These are phyloP conservation scores for Podosphaera leucotricha DNA, from an alignment of 2,329 filamentous ascomycete genomes.

Conservation along the genomic window DNA sequence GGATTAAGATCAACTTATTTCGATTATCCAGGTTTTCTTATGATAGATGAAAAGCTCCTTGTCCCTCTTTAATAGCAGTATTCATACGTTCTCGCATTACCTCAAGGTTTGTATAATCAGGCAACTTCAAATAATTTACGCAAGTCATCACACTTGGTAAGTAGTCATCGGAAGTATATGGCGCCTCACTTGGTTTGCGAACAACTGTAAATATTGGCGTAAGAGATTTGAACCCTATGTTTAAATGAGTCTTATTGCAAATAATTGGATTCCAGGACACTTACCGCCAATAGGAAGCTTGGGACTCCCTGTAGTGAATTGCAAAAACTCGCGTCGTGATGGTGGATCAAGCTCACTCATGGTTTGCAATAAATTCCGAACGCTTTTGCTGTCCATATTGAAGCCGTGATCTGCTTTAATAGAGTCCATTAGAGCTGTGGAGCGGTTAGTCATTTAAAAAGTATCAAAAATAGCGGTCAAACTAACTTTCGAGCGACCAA, in stretches of 20 bases:
- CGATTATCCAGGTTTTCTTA: slow-evolving; percentile 19
- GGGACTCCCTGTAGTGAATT: slow-evolving; percentile 93
- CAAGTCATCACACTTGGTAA: slow-evolving; percentile 99
- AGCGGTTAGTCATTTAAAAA: slow-evolving; percentile 3
- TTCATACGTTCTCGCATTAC: slow-evolving; percentile 56
- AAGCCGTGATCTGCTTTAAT: slow-evolving; percentile 97
- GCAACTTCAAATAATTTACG: slow-evolving; percentile 95
- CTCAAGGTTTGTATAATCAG: slow-evolving; percentile 66
- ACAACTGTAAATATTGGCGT: slow-evolving; percentile 98
- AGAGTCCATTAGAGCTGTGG: slow-evolving; percentile 71
- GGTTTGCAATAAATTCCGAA: slow-evolving; percentile 74
- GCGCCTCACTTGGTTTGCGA: slow-evolving; percentile 91
- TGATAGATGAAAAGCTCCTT: slow-evolving; percentile 92
- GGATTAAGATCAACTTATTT: background rate
- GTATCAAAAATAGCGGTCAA: slow-evolving; percentile 7
- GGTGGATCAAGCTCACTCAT: slow-evolving; percentile 67
- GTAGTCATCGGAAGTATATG: slow-evolving; percentile 86
- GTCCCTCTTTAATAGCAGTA: slow-evolving; percentile 79
- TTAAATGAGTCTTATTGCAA: slow-evolving; percentile 15
- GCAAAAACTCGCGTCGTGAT: slow-evolving; percentile 77
- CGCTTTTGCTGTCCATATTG: slow-evolving; percentile 94
- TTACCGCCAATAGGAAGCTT: slow-evolving; percentile 94
- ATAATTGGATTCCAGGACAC: slow-evolving; percentile 14
- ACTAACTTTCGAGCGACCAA: slow-evolving; percentile 88
- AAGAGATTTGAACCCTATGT: slow-evolving; percentile 73